Percentiles rank a stretch among this genome's conserved stretches.
Evolutionary conservation across 352 stramenopile species (phyloP).

Genomic region (Phytophthora crassamura): DNA sequence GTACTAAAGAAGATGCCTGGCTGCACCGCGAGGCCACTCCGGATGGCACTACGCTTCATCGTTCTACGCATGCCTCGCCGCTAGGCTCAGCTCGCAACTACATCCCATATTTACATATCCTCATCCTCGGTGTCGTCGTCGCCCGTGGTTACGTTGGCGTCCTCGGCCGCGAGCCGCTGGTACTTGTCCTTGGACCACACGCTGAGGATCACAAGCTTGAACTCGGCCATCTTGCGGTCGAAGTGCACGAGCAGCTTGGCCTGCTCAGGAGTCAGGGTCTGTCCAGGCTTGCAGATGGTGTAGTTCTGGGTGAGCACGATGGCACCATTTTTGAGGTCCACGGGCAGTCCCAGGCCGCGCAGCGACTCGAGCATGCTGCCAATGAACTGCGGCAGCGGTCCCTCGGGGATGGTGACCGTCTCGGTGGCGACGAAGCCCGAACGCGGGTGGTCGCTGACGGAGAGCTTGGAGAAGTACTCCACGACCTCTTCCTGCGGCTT

Average conservation of each 20-base stretch:
- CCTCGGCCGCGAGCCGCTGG: conserved; percentile 64
- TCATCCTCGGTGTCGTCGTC: conserved; percentile 64
- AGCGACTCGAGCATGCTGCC: conserved; percentile 97
- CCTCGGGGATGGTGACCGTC: conserved; percentile 89
- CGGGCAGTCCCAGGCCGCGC: conserved; percentile 94
- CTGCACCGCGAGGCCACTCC: conserved; percentile 7
- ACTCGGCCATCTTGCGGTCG: conserved; percentile 89
- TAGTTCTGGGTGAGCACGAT: conserved; percentile 93
- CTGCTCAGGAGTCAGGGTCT: conserved; percentile 95
- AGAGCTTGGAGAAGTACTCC: conserved; percentile 93
- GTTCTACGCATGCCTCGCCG: background rate
- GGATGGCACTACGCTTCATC: conserved; percentile 8
- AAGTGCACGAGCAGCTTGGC: conserved; percentile 96
- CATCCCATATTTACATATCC: conserved; percentile 59
- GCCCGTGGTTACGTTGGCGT: conserved; percentile 32
- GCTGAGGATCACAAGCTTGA: conserved; percentile 83
- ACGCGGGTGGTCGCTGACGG: conserved; percentile 94
- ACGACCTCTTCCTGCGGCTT: conserved; percentile 87
- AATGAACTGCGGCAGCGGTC: conserved; percentile 93
- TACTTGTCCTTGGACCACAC: conserved; percentile 83
- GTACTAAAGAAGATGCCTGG: conserved; percentile 27
- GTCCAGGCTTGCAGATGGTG: conserved; percentile 95
- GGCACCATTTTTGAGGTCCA: conserved; percentile 96
- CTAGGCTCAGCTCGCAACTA: conserved; percentile 14
- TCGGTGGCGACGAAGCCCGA: conserved; percentile 93